Conservation (phyloP, 2,329 filamentous ascomycete species). For the Xylaria sp. region DNA sequence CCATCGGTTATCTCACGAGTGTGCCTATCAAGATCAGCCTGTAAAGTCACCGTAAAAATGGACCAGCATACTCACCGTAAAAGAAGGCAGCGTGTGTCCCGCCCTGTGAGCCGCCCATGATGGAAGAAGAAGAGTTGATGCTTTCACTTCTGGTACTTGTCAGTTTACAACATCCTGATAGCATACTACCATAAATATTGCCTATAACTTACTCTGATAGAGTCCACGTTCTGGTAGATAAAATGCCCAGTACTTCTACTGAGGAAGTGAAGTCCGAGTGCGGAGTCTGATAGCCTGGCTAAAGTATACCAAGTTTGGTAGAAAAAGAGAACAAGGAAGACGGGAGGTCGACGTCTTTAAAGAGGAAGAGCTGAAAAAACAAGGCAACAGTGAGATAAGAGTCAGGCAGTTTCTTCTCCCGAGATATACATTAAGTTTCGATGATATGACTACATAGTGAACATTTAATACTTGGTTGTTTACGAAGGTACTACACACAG, state of each 20-base stretch:
- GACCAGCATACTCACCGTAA: constrained; percentile 58
- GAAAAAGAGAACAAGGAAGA: not conserved
- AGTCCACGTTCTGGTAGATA: not conserved
- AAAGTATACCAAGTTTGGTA: not conserved
- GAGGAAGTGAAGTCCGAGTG: not conserved
- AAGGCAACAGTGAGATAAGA: not conserved
- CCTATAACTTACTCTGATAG: not conserved
- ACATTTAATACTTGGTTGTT: not conserved
- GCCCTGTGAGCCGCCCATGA: constrained; percentile 35
- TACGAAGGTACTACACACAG: not conserved
- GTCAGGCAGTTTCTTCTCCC: not conserved
- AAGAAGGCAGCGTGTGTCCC: constrained; percentile 61
- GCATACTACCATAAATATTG: not conserved
- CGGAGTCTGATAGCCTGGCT: constrained; percentile 1
- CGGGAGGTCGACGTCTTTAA: too few species aligned
- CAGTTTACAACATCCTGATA: not conserved
- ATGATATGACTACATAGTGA: not conserved
- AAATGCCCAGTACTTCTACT: not conserved
- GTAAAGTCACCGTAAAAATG: not conserved
- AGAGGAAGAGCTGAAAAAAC: too few species aligned
- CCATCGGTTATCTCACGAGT: constrained; percentile 43
- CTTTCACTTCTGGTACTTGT: not conserved
- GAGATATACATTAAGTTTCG: not conserved
- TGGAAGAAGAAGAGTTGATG: constrained; percentile 6
- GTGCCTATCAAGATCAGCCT: constrained; percentile 52